Percentiles rank a stretch among this genome's conserved stretches.
Evolutionary conservation across 345 rosid species (phyloP).

Genomic region (Sisymbrium altissimum): DNA sequence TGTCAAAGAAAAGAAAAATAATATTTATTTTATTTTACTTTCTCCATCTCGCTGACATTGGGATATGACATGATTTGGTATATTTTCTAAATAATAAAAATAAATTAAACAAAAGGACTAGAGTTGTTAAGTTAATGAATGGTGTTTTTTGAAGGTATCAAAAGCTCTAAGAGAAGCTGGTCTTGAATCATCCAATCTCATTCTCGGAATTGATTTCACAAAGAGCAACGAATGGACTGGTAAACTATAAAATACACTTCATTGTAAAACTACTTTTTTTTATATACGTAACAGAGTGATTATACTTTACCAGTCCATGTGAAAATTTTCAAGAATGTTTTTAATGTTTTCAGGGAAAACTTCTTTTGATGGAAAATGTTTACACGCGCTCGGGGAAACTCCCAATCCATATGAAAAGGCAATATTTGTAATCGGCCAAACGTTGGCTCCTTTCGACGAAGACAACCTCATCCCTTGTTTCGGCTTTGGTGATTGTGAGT

Average conservation of each 20-base stretch:
- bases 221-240: constrained; percentile 97
- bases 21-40: neutral
- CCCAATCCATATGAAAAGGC: constrained; percentile 87
- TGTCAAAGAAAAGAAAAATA: neutral
- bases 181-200: constrained; percentile 85
- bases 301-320: neutral
- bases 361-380: constrained; percentile 58
- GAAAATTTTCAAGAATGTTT: too few species aligned
- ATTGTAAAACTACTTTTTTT: too few species aligned
- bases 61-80: neutral
- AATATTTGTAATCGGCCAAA: constrained; percentile 66
- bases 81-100: neutral
- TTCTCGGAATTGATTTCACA: constrained; percentile 82
- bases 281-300: too few species aligned
- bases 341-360: constrained; percentile 36
- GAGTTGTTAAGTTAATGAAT: neutral
- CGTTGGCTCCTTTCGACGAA: constrained; percentile 81
- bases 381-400: constrained; percentile 49
- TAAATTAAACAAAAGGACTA: neutral
- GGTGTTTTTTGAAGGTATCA: constrained; percentile 45
- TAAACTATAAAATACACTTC: constrained; percentile 9
- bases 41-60: constrained; percentile 5
- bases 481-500: constrained; percentile 76
- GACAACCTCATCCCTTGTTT: constrained; percentile 81
- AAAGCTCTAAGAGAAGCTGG: constrained; percentile 67